Evolutionary conservation across 2,329 filamentous ascomycete species (phyloP), one percentile per base, ranked within the genome.

Genomic region (Colletotrichum tamarilloi): DNA sequence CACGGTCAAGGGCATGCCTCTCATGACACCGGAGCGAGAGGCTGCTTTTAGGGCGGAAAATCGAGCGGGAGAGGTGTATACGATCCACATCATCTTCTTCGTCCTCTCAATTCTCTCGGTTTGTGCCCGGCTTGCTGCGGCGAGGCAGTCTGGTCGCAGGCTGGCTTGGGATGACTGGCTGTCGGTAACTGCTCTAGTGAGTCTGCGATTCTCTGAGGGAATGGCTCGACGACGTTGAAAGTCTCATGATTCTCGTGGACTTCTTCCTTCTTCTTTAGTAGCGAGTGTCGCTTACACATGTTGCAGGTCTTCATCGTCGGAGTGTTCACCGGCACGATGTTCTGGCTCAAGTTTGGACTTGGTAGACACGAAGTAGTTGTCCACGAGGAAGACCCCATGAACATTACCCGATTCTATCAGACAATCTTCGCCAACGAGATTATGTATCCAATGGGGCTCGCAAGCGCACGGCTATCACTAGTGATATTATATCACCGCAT

Each of bases 351-450:
- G 3, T 73, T 66, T 6, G 71, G 71, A 22, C 71, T 73, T 2
- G 71, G 71, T 19, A 56, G 62, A 38, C 71, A 73, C n/a, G 60
- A 57, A 46, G 6, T 65, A 3, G 71, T 73, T 24, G 67, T 66
- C 3, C 16, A 38, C 19, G 67, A 71, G 32, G 71, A 73, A 26
- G 67, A 73, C 35, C 56, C 71, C 6, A 62, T 57, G 59, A 73
- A 71, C 35, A 22, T 73, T 1, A 28, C 22, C 12, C 60, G 19
- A 4, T 73, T 73, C n/a, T 73, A 56, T 19, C 55, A 73, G 24
- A 73, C 71, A 2, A 73, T 73, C 53, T 73, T 56, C 60, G 71
- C 71, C 12, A 73, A 73, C 28, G 71, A 73, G 14, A 65, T 73
- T 2, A 7, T 73, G 22, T 73, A 73, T 11, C 60, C 71, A 1